Conservation (phyloP, 345 rosid genomes). For the Citrus inodora region DNA sequence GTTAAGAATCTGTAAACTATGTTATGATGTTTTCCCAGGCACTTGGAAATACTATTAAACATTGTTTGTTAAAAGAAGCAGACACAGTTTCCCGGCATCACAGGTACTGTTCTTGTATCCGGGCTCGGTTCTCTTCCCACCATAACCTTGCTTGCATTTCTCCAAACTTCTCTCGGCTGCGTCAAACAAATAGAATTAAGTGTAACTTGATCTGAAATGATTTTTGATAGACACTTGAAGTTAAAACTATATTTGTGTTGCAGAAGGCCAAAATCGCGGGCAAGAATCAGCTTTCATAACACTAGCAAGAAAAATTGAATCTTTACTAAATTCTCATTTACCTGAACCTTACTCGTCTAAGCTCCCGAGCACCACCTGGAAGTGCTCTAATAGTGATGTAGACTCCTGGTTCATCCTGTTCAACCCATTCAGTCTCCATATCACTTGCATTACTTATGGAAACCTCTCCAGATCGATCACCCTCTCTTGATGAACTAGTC, state of each 20-base stretch:
- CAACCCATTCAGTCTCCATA: conserved; percentile 88
- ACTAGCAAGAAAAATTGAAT: background rate
- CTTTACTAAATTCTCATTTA: conserved; percentile 13
- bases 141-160: conserved; percentile 86
- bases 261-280: background rate
- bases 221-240: background rate
- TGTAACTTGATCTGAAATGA: background rate
- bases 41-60: conserved; percentile 7
- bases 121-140: conserved; percentile 95
- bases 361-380: conserved; percentile 80
- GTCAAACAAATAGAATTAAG: conserved; percentile 9
- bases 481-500: conserved; percentile 76
- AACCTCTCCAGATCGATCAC: conserved; percentile 67
- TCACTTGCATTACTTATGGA: conserved; percentile 94
- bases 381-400: conserved; percentile 80
- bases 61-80: conserved; percentile 1
- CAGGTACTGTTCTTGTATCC: conserved; percentile 91
- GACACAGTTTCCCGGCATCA: conserved; percentile 30
- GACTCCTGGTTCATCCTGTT: conserved; percentile 93
- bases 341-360: conserved; percentile 97
- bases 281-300: background rate
- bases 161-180: conserved; percentile 92
- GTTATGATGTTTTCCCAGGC: conserved; percentile 7
- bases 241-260: background rate
- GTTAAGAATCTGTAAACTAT: conserved; percentile 2